These are phyloP conservation scores for Sungouiella thailandica DNA, from an alignment of 805 yeast species.

Conservation along the genomic window DNA sequence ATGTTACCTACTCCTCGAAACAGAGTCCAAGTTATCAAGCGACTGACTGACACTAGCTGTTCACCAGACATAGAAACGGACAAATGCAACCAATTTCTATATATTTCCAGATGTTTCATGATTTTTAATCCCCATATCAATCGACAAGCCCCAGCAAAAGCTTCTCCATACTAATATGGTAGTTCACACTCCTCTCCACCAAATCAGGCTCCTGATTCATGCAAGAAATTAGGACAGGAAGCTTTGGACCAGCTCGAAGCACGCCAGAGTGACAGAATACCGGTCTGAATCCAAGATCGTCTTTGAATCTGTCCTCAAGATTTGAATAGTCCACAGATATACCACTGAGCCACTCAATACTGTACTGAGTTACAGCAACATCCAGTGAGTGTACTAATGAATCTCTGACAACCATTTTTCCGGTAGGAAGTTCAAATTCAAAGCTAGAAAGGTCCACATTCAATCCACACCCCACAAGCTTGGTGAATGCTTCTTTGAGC, in stretches of 20 bases:
- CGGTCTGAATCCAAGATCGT: neutral
- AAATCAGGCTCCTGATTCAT: neutral
- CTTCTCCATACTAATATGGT: neutral
- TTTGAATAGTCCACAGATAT: constrained; percentile 5
- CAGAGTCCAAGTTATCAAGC: too few relatives aligned
- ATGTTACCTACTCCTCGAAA: too few relatives aligned
- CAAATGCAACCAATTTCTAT: too few relatives aligned
- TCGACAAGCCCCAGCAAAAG: too few relatives aligned
- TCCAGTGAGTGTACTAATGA: neutral
- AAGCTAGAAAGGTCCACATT: constrained; percentile 13
- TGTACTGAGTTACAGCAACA: neutral
- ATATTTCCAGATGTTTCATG: too few relatives aligned
- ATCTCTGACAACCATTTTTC: neutral
- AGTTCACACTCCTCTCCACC: neutral
- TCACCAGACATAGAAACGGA: too few relatives aligned
- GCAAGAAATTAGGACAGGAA: constrained; percentile 1
- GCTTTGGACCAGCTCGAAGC: neutral
- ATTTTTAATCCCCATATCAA: too few relatives aligned
- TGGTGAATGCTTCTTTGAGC: constrained; percentile 70
- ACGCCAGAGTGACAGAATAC: neutral
- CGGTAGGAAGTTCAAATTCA: constrained; percentile 2
- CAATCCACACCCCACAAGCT: constrained; percentile 58
- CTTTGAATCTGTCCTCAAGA: neutral
- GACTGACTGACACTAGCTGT: too few relatives aligned
- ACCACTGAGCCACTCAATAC: constrained; percentile 6